Conservation (phyloP, 495 filamentous ascomycete genomes). For the Aspergillus biplanus region DNA sequence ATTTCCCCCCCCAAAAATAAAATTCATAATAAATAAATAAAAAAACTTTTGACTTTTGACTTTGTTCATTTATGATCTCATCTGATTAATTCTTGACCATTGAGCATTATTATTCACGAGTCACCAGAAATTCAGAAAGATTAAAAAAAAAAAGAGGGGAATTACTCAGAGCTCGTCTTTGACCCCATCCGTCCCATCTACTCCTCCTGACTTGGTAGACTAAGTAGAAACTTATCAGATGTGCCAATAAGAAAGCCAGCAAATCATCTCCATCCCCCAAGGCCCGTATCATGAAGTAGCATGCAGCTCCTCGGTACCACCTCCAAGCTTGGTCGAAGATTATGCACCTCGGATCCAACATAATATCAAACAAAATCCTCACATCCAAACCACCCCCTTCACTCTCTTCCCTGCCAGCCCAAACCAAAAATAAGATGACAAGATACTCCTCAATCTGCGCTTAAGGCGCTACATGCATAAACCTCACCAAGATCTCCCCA, state of each 20-base stretch:
- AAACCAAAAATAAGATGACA: not conserved
- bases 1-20: not conserved
- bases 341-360: not conserved
- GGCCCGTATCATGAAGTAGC: not conserved
- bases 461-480: conserved; percentile 21
- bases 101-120: no score
- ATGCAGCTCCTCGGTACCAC: not conserved
- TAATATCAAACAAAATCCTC: not conserved
- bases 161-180: no score
- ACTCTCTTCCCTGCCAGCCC: no score
- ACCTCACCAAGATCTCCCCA: conserved; percentile 13
- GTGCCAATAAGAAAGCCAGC: not conserved
- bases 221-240: not conserved
- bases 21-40: no score
- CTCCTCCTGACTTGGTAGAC: no score
- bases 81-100: no score
- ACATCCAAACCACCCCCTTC: not conserved
- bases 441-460: conserved; percentile 11
- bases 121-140: no score
- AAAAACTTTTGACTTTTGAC: not conserved
- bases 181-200: no score
- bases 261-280: not conserved
- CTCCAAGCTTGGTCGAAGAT: not conserved
- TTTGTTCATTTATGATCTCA: no score
- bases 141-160: no score